These are phyloP conservation scores for Ogataea philodendri DNA, from an alignment of 805 yeast species.

Conservation along the genomic window DNA sequence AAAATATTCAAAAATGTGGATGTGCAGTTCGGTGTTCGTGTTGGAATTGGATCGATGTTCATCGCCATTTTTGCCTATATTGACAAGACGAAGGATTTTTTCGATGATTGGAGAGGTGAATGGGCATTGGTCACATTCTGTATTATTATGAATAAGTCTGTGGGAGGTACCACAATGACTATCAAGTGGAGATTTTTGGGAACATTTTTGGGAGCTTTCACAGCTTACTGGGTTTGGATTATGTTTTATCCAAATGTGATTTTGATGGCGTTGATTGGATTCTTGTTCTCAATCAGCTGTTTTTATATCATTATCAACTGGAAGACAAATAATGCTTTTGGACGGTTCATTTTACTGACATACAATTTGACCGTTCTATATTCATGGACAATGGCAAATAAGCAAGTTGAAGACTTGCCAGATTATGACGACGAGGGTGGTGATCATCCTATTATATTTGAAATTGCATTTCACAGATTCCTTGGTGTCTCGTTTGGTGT, in stretches of 20 bases:
- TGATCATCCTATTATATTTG: constrained; percentile 60
- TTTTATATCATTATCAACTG: constrained; percentile 63
- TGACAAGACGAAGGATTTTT: constrained; percentile 50
- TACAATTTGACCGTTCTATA: constrained; percentile 77
- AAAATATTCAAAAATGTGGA: constrained; percentile 60
- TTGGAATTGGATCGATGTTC: constrained; percentile 71
- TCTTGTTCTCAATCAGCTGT: constrained; percentile 46
- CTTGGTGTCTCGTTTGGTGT: constrained; percentile 71
- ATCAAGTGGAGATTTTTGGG: constrained; percentile 73
- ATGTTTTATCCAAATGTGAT: constrained; percentile 53
- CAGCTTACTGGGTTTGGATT: constrained; percentile 61
- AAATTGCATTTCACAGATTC: constrained; percentile 77
- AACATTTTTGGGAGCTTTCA: constrained; percentile 65
- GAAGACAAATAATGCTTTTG: constrained; percentile 61
- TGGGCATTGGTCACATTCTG: constrained; percentile 84
- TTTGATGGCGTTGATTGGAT: constrained; percentile 50
- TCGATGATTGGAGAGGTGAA: constrained; percentile 71
- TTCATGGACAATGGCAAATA: constrained; percentile 63
- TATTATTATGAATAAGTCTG: constrained; percentile 79
- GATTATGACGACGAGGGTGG: constrained; percentile 65
- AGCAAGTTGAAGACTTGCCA: constrained; percentile 47
- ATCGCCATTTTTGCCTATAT: constrained; percentile 67
- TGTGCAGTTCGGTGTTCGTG: constrained; percentile 75
- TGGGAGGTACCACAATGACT: constrained; percentile 83
- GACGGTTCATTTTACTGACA: constrained; percentile 68